Evolutionary conservation across 805 yeast species (phyloP), one percentile per base, ranked within the genome.

Genomic region (Candida dajiaensis): DNA sequence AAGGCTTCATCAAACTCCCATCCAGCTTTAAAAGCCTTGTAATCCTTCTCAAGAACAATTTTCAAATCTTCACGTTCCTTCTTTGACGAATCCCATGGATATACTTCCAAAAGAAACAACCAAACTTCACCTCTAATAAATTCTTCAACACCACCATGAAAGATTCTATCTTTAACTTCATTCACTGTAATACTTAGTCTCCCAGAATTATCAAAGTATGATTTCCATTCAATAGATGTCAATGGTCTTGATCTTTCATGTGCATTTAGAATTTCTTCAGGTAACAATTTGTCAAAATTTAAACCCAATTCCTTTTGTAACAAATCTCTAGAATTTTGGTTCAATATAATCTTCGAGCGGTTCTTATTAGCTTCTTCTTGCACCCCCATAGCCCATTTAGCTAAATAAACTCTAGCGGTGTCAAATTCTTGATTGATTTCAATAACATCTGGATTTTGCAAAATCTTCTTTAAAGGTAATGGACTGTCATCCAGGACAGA

Each of bases 301-400:
- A 72, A 65, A 0, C 89, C 89, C 12, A 85, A 63, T 57, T 85
- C 90, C 44, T 72, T 69, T 45, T 73, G 74, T 37, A 85, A 71
- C 43, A 78, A 61, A 26, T 73, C 74, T 39, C 73, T 65, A 53
- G 82, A 81, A 16, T 79, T 70, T n/a, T 78, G 80, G 55, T 80
- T 82, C 46, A 82, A 71, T 29, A 81, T 69, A 57, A 75, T 70
- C 57, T 71, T 69, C 47, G 71, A 69, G 50, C 78, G 66, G 50
- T 77, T 62, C 50, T 64, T 76, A 54, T 81, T 89, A 2, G 96
- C 94, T 63, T 92, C 95, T 56, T 89, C 90, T 56, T 92, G 94
- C 10, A 94, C 94, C 25, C 88, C 88, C 55, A 88, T 76, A 0
- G 98, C 97, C 98, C 98, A 94, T 68, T 89, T 90, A 5, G 98